These are phyloP conservation scores for Claviceps pusilla DNA, from an alignment of 2,329 filamentous ascomycete genomes.

Conservation along the genomic window DNA sequence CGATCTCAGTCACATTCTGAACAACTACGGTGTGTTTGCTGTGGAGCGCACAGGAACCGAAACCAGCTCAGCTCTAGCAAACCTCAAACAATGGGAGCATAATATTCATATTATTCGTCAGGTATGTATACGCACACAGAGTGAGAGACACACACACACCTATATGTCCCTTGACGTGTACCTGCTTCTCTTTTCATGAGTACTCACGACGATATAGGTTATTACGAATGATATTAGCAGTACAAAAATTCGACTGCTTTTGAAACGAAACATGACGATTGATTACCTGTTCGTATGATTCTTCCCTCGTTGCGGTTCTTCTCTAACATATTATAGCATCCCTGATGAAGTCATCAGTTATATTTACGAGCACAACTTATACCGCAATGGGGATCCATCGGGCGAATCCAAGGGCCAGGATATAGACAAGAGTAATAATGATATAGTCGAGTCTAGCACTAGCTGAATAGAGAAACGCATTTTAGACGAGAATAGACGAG, in stretches of 20 bases:
- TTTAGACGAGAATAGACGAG: no score
- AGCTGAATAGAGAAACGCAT: neutral
- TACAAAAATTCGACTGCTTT: slow-evolving; percentile 65
- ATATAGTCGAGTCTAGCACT: neutral
- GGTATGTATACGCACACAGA: slow-evolving; percentile 8
- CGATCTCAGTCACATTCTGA: slow-evolving; percentile 78
- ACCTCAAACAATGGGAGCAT: slow-evolving; percentile 65
- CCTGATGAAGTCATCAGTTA: slow-evolving; percentile 62
- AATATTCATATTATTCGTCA: slow-evolving; percentile 73
- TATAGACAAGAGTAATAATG: neutral
- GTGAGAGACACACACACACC: no score
- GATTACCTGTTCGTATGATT: slow-evolving; percentile 37
- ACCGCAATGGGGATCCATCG: slow-evolving; percentile 21
- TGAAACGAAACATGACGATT: slow-evolving; percentile 68
- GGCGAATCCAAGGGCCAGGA: neutral
- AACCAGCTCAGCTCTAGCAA: slow-evolving; percentile 74
- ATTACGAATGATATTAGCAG: slow-evolving; percentile 79
- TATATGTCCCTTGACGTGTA: neutral
- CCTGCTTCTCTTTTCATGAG: neutral
- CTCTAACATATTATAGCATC: slow-evolving; percentile 17
- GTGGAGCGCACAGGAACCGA: slow-evolving; percentile 82
- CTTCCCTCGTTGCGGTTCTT: no score
- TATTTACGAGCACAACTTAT: slow-evolving; percentile 52
- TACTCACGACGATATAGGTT: slow-evolving; percentile 8
- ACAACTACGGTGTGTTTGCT: slow-evolving; percentile 69